Percentiles rank a stretch among this genome's conserved stretches.
Conservation (phyloP, 257 asterid species). For the Lycium barbarum region DNA sequence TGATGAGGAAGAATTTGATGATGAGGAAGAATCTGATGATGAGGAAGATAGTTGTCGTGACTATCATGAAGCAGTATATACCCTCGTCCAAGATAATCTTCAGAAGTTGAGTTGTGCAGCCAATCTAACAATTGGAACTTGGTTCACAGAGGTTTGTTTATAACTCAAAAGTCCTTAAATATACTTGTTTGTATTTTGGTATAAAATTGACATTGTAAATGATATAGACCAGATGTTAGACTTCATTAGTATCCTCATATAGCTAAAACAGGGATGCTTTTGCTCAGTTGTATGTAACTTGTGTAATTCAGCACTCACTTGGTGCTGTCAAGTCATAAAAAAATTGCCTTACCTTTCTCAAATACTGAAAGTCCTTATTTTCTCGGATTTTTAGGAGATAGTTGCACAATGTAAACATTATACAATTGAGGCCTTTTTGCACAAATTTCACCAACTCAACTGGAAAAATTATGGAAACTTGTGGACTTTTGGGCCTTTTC, state of each 20-base stretch:
- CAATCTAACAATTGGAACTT: neutral
- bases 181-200: neutral
- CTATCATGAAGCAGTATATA: neutral
- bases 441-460: neutral
- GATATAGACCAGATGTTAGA: neutral
- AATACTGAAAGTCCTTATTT: too few species aligned
- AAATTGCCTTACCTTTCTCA: neutral
- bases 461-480: neutral
- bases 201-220: neutral
- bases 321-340: neutral
- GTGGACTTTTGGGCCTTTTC: neutral
- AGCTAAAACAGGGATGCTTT: neutral
- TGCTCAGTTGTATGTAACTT: neutral
- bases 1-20: neutral
- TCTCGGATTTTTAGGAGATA: neutral
- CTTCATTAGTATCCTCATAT: neutral
- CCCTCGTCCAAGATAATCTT: neutral
- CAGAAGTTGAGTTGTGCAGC: neutral
- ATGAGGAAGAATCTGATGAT: neutral
- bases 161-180: neutral
- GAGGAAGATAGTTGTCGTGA: neutral
- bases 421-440: neutral
- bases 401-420: neutral
- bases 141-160: neutral
- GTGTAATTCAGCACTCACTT: neutral